Conservation (phyloP, 768 basidiomycete species). For the Dentipellis sp. region DNA sequence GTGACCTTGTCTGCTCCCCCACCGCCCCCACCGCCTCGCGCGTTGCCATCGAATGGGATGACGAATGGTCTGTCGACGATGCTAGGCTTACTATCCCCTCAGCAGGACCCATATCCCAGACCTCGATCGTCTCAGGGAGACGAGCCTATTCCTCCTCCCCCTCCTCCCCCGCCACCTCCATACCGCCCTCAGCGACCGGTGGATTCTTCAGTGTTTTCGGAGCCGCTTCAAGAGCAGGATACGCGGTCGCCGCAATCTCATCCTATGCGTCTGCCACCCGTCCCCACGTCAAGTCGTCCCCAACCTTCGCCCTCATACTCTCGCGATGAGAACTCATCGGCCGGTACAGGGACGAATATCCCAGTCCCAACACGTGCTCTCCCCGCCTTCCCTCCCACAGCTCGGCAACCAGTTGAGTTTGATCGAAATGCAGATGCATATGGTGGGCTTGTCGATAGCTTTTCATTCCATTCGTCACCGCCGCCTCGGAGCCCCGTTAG, state of each 20-base stretch:
- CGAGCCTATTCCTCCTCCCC: slow-evolving; percentile 5
- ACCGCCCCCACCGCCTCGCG: slow-evolving; percentile 2
- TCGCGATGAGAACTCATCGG: slow-evolving; percentile 8
- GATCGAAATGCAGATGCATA: slow-evolving; percentile 8
- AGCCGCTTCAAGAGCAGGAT: slow-evolving; percentile 25
- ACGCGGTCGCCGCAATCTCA: slow-evolving; percentile 32
- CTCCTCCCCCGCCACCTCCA: slow-evolving; percentile 1
- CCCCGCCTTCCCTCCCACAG: slow-evolving; percentile 6
- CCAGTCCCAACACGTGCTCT: slow-evolving; percentile 6
- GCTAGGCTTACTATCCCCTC: slow-evolving; percentile 1
- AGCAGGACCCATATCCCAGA: slow-evolving; percentile 7
- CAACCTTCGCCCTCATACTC: slow-evolving; percentile 10
- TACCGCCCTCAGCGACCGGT: slow-evolving; percentile 6
- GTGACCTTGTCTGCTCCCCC: not conserved
- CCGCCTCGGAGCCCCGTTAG: slow-evolving; percentile 61
- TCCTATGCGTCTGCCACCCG: slow-evolving; percentile 13
- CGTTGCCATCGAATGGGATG: not conserved
- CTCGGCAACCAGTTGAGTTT: too few species aligned
- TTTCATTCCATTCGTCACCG: slow-evolving; percentile 10
- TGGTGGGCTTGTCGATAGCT: slow-evolving; percentile 2
- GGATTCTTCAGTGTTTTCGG: slow-evolving; percentile 15
- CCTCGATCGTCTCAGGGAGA: slow-evolving; percentile 11
- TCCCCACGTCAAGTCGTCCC: slow-evolving; percentile 11
- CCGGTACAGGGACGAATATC: not conserved
- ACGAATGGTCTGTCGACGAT: not conserved